Evolutionary conservation across 305 asterid genomes (phyloP), one percentile per base, ranked within the genome.

Genomic region (Ajuga reptans): DNA sequence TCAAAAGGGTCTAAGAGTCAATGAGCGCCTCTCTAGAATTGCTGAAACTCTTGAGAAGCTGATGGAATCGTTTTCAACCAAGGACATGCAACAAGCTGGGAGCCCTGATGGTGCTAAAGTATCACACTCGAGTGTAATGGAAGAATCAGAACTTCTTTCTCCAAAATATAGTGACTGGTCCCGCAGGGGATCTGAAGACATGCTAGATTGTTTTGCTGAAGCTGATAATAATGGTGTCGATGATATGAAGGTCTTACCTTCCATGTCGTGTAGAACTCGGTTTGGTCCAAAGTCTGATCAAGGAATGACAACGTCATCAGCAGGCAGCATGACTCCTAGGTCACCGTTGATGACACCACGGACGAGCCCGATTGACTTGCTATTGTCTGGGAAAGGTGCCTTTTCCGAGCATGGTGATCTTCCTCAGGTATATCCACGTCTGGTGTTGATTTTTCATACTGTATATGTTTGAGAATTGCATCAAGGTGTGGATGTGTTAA

Each of bases 231-330:
- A 84, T 42, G 82, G 78, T 74, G 81, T 81, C 84, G 99, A 94
- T 76, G 99, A 94, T 74, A 79, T 86, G 78, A 94, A 87, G 80
- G 89, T 81, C 55, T 76, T 90, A 51, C 93, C 95, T 37, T 79
- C 95, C 66, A 87, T 89, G 91, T 83, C 96, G 33, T 87, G 88
- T 75, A 91, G 74, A 84, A 85, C 98, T 37, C 89, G 99, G 67
- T 91, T 94, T 78, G 97, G 96, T 64, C 97, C 96, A 24, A 94
- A 87, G 76, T 94, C 96, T 16, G 99, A 94, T 83, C 96, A 91
- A 82, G 99, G 97, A 71, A 89, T 91, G 96, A 80, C 99, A 16
- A 84, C 99, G 14, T 94, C 99, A 69, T 94, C 99, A 33, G 99
- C 98, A 17, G 98, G 97, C 68, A 94, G 98, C 82, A 85, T 91